Base-by-base conservation (phyloP, 2,329 filamentous ascomycete species). In the Alternaria postmessia region DNA sequence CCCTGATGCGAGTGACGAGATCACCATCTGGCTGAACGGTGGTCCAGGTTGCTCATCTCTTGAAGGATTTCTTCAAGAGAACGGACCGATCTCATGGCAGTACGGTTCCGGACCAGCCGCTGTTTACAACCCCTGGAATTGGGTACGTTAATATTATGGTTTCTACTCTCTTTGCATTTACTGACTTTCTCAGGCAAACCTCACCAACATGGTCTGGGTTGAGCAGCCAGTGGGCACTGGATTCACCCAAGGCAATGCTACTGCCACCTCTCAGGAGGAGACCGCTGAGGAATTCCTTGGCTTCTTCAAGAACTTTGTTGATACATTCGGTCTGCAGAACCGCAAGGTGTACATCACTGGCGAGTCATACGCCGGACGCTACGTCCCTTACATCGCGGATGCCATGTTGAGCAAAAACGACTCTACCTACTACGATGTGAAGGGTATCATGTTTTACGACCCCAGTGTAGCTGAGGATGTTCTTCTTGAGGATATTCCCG, bases 271-370 rank as follows among this genome's bases (percentile, higher is more conserved):
- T 67, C 88, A 92, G 65, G 84, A 87, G 30, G 90, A 93, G 65
- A 83, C 90, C 1, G 89, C 90, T 0, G 77, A 80, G n/a, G 86
- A 94, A 66, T 93, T 94, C 74, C 81, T 90, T 16, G 89, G 89
- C 51, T 95, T 93, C 79, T 93, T 88, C 84, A 89, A 89, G 80
- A 92, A 92, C 79, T 93, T 93, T 68, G 80, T 92, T 59, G 82
- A 91, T 34, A 88, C 88, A 0, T 93, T 93, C 66, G 81, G 79
- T 12, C 80, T 93, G 75, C 83, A 91, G 20, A 84, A 85, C 12
- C 87, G 85, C 68, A 91, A 90, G 64, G 84, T 93, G 9, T 94
- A 90, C 75, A 86, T 95, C 58, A 85, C 90, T 0, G 92, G 91
- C 7, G 91, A 92, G 75, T 89, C 85, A 0, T 93, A 91, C 67